Evolutionary conservation across 495 filamentous ascomycete species (phyloP), one percentile per base, ranked within the genome.

Genomic region (Aspergillus biplanus): DNA sequence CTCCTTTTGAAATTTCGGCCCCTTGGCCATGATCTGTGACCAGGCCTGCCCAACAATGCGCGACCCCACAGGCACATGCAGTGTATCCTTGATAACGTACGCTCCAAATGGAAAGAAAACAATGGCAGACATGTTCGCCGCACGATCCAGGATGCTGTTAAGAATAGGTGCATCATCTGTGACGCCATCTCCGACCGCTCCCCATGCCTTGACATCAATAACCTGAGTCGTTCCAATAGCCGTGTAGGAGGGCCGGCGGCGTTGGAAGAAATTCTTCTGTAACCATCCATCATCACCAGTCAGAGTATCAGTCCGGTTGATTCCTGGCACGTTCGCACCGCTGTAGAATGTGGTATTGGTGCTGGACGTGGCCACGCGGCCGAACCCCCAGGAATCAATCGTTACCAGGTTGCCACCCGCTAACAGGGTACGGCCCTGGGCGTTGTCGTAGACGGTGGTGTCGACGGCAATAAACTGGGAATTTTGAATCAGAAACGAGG

Each of bases 41-140:
- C 86, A 91, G 56, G 89, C 86, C 73, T 96, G 90, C 62, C 92
- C 92, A 33, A 88, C 87, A 67, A 96, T 90, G 31, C 69, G 70
- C 69, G 90, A 86, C 72, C 89, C 84, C 67, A 85, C 85, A 39
- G 92, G 91, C 12, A 96, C 80, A 62, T 86, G 82, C 67, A 96
- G 75, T 1, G 91, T 94, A 60, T 86, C 79, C 37, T 85, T 87
- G 64, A 96, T 77, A 13, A 92, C 71, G 73, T 96, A 96, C 12
- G 86, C 35, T 12, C 35, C 92, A 66, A 90, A 87, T 68, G 92
- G 89, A 69, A 97, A 91, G 77, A 87, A 96, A 58, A 96, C 82
- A 58, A 96, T 76, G 50, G 68, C 53, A 0, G 61, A 64, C 55
- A 47, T 63, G 27, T 85, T 90, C 0, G 72, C 67, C 87, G 86